Evolutionary conservation across 768 basidiomycete species (phyloP).

Genomic region (Cystofilobasidium capitatum): DNA sequence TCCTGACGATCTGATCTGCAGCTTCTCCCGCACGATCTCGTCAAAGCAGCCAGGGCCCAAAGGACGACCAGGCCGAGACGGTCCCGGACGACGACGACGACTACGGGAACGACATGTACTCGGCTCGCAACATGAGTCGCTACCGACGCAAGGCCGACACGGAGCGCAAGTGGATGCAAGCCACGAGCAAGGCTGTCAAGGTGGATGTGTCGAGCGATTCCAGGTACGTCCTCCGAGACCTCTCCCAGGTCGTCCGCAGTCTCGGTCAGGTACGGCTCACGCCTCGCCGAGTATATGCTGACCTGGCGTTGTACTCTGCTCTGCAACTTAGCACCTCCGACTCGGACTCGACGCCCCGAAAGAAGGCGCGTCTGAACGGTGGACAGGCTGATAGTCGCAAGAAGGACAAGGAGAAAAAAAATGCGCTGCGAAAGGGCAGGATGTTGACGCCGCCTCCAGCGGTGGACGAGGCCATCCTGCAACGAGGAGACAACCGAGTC

Average conservation of each 20-base stretch:
- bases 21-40: not conserved
- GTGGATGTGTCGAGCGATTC: not conserved
- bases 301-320: not conserved
- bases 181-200: not conserved
- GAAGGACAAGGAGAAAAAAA: not conserved
- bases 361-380: too few species aligned
- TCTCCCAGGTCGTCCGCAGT: too few species aligned
- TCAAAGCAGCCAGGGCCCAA: not conserved
- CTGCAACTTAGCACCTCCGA: not conserved
- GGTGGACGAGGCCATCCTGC: not conserved
- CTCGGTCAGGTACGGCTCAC: too few species aligned
- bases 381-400: too few species aligned
- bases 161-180: not conserved
- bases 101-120: not conserved
- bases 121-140: slow-evolving; percentile 2
- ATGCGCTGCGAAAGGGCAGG: not conserved
- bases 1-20: too few species aligned
- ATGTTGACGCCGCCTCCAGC: not conserved
- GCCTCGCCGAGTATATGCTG: not conserved
- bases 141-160: not conserved
- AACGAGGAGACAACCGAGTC: not conserved
- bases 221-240: not conserved
- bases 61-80: not conserved
- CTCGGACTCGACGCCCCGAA: not conserved
- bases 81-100: not conserved